Percentiles rank a stretch among this genome's conserved stretches.
These are phyloP conservation scores for Boletus vermiculosoides DNA, from an alignment of 768 basidiomycete genomes.

Conservation along the genomic window DNA sequence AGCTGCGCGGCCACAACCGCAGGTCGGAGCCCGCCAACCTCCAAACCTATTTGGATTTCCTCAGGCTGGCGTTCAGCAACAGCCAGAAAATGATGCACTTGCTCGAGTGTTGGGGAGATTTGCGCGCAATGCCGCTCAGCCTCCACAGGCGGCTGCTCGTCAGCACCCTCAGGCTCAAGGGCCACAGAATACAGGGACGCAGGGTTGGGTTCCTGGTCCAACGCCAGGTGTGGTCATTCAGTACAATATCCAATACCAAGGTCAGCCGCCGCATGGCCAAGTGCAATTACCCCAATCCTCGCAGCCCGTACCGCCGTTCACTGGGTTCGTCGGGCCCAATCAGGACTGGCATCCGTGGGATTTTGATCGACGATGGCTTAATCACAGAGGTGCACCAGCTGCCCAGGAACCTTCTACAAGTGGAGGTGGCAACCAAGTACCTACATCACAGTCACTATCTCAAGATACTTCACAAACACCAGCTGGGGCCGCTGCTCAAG, in stretches of 20 bases:
- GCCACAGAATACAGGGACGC: constrained; percentile 33
- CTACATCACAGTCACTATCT: constrained; percentile 8
- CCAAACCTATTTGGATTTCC: constrained; percentile 31
- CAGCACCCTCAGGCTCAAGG: constrained; percentile 32
- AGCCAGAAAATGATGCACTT: constrained; percentile 37
- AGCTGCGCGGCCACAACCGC: constrained; percentile 25
- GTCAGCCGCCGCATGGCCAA: constrained; percentile 36
- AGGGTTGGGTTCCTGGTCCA: constrained; percentile 36
- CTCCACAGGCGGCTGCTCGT: constrained; percentile 33
- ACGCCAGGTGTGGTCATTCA: constrained; percentile 55
- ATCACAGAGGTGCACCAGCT: constrained; percentile 8
- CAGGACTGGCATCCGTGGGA: constrained; percentile 70
- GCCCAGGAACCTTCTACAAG: constrained; percentile 11
- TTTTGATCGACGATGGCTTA: constrained; percentile 34
- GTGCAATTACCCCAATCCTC: constrained; percentile 28
- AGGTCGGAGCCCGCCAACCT: constrained; percentile 32
- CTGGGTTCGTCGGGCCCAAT: constrained; percentile 63
- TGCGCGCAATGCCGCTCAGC: constrained; percentile 52
- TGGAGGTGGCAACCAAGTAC: background rate
- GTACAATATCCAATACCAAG: constrained; percentile 63
- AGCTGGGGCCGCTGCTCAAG: constrained; percentile 60
- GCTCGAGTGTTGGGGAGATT: constrained; percentile 47
- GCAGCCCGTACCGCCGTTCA: constrained; percentile 51
- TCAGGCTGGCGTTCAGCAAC: constrained; percentile 33
- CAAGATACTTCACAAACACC: constrained; percentile 30